Evolutionary conservation across 768 basidiomycete genomes (phyloP).

Genomic region (Psilocybe cyanescens): DNA sequence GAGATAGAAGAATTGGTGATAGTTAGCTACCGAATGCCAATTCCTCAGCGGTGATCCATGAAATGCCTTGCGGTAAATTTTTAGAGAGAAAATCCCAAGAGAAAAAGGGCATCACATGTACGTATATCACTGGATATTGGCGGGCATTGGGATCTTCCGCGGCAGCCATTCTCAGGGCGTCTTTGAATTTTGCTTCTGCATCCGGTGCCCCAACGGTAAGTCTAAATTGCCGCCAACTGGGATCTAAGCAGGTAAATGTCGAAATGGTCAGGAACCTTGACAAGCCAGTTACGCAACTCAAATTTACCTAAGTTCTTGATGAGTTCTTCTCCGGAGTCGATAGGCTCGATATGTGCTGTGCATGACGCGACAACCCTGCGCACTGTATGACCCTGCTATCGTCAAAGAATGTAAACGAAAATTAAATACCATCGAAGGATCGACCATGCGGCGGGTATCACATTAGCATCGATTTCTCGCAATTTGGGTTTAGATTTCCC

Average conservation of each 20-base stretch:
- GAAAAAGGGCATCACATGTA: slow-evolving; percentile 20
- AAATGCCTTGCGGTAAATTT: slow-evolving; percentile 51
- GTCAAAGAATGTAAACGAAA: not conserved
- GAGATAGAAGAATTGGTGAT: not conserved
- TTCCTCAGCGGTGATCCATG: slow-evolving; percentile 69
- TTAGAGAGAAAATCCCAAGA: not conserved
- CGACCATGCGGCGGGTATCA: slow-evolving; percentile 67
- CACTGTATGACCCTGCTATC: not conserved
- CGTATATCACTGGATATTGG: slow-evolving; percentile 52
- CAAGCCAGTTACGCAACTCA: not conserved
- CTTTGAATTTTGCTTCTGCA: slow-evolving; percentile 67
- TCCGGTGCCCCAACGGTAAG: slow-evolving; percentile 75
- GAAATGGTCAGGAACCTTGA: not conserved
- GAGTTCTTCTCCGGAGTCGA: slow-evolving; percentile 54
- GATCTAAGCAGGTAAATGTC: slow-evolving; percentile 32
- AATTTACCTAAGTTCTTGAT: slow-evolving; percentile 57
- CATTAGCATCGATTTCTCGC: slow-evolving; percentile 48
- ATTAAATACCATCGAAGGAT: slow-evolving; percentile 58
- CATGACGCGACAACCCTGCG: slow-evolving; percentile 72
- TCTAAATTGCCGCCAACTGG: slow-evolving; percentile 63
- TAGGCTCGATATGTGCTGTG: slow-evolving; percentile 71
- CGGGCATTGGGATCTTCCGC: slow-evolving; percentile 40
- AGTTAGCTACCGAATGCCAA: slow-evolving; percentile 65
- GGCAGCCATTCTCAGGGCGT: slow-evolving; percentile 45
- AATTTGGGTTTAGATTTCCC: slow-evolving; percentile 59